Conservation (phyloP, 2,329 filamentous ascomycete genomes). For the Penicillium italicum region DNA sequence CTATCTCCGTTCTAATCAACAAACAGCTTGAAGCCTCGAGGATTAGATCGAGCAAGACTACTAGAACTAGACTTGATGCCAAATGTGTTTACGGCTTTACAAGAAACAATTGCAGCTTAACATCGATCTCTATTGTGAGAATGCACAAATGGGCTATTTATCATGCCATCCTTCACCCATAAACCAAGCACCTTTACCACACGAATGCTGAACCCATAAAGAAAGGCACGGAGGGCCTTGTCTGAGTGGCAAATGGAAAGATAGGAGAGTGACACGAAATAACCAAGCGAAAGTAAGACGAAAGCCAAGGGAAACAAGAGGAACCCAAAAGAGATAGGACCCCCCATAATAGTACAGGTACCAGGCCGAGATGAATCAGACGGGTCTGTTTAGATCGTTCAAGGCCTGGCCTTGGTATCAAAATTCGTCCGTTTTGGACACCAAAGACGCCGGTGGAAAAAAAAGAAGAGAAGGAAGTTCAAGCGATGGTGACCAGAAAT, state of each 20-base stretch:
- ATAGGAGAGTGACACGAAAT: slow-evolving; percentile 3
- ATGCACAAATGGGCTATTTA: slow-evolving; percentile 22
- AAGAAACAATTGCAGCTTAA: not conserved
- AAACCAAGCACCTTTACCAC: slow-evolving; percentile 5
- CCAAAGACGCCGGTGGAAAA: slow-evolving; percentile 27
- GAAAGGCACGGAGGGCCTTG: slow-evolving; percentile 9
- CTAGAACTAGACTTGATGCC: not conserved
- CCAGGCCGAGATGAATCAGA: slow-evolving; percentile 15
- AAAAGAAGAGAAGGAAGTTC: slow-evolving; percentile 6
- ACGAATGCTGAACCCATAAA: slow-evolving; percentile 10
- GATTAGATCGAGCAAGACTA: not conserved
- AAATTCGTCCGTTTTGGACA: slow-evolving; percentile 26
- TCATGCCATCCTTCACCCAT: slow-evolving; percentile 14
- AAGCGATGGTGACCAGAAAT: slow-evolving; percentile 1
- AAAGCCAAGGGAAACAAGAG: slow-evolving; percentile 7
- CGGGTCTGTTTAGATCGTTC: slow-evolving; percentile 6
- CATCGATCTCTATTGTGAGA: slow-evolving; percentile 21
- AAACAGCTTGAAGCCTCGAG: not conserved
- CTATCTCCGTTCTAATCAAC: slow-evolving; percentile 1
- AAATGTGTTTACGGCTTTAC: not conserved
- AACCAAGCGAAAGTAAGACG: slow-evolving; percentile 14
- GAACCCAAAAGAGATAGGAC: not conserved
- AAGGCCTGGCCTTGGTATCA: slow-evolving; percentile 13
- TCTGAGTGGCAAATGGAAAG: slow-evolving; percentile 9
- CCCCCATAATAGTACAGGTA: slow-evolving; percentile 37